A percentile compares a stretch with the other conserved stretches of the same genome.
Conservation (phyloP, 192 early-diverging fungal genomes). For the Entrophospora sp. region DNA sequence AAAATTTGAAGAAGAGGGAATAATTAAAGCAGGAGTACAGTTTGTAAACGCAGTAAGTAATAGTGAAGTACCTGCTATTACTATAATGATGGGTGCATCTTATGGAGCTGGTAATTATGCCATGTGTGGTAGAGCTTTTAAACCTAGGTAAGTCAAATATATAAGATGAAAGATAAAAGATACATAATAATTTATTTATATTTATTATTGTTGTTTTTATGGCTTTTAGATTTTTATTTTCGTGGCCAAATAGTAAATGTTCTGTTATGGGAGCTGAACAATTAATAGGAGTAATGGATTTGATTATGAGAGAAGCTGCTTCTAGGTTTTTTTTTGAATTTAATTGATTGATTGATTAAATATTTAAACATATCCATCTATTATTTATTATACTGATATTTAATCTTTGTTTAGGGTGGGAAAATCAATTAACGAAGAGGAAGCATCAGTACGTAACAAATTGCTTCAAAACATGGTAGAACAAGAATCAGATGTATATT, state of each 20-base stretch:
- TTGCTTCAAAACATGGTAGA: slow-evolving; percentile 46
- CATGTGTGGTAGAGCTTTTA: slow-evolving; percentile 57
- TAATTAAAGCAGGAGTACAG: slow-evolving; percentile 58
- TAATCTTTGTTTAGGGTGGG: slow-evolving; percentile 41
- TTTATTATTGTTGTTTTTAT: background rate
- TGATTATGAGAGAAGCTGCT: slow-evolving; percentile 56
- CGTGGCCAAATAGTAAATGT: slow-evolving; percentile 59
- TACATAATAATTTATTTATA: background rate
- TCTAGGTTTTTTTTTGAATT: too few species aligned
- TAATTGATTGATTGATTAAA: too few species aligned
- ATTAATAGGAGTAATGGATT: slow-evolving; percentile 58
- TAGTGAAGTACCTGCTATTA: slow-evolving; percentile 46
- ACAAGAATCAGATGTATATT: slow-evolving; percentile 53
- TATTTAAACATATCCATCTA: too few species aligned
- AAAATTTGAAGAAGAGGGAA: slow-evolving; percentile 57
- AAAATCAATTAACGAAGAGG: slow-evolving; percentile 44
- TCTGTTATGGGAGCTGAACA: slow-evolving; percentile 66
- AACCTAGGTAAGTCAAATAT: slow-evolving; percentile 35
- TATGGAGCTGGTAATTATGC: slow-evolving; percentile 68
- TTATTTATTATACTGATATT: too few species aligned
- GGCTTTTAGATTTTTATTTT: slow-evolving; percentile 48
- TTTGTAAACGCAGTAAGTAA: slow-evolving; percentile 65
- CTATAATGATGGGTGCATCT: slow-evolving; percentile 57
- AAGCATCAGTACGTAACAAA: slow-evolving; percentile 32
- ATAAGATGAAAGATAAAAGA: background rate